These are phyloP conservation scores for Collybiopsis luxurians DNA, from an alignment of 768 basidiomycete genomes.

Conservation along the genomic window DNA sequence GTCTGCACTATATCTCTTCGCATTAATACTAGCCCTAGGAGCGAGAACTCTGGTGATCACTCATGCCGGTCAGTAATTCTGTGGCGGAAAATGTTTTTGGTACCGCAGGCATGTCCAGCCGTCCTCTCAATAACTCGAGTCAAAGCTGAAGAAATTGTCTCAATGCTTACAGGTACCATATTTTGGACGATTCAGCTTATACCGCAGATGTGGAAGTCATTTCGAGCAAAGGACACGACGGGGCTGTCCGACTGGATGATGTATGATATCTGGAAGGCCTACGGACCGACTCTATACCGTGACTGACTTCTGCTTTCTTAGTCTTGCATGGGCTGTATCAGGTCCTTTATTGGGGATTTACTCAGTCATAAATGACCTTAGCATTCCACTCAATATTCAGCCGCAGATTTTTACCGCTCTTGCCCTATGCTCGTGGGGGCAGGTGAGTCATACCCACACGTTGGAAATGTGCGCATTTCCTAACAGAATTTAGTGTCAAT, in stretches of 20 bases:
- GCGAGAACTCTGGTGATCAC: no score
- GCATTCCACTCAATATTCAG: conserved; percentile 70
- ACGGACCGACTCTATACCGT: neutral
- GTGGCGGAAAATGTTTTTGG: conserved; percentile 68
- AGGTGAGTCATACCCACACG: neutral
- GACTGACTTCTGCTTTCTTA: conserved; percentile 19
- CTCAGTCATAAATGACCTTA: conserved; percentile 60
- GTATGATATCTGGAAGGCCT: conserved; percentile 31
- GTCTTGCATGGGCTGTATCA: conserved; percentile 61
- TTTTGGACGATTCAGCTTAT: conserved; percentile 70
- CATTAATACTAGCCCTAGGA: no score
- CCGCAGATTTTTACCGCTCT: conserved; percentile 55
- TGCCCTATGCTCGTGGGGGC: conserved; percentile 3
- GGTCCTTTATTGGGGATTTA: conserved; percentile 66
- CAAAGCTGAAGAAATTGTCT: no score
- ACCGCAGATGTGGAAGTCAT: conserved; percentile 76
- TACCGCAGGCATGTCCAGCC: conserved; percentile 50
- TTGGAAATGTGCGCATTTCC: conserved; percentile 43
- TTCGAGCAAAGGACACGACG: conserved; percentile 59
- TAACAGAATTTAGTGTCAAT: conserved; percentile 66
- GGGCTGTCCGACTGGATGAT: conserved; percentile 71
- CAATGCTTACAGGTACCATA: conserved; percentile 55
- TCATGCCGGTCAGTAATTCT: conserved; percentile 43
- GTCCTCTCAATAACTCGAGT: neutral
- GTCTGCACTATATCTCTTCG: no score